These are phyloP conservation scores for Chlamydomonas asymmetrica DNA, from an alignment of 139 green algal genomes.

Conservation along the genomic window DNA sequence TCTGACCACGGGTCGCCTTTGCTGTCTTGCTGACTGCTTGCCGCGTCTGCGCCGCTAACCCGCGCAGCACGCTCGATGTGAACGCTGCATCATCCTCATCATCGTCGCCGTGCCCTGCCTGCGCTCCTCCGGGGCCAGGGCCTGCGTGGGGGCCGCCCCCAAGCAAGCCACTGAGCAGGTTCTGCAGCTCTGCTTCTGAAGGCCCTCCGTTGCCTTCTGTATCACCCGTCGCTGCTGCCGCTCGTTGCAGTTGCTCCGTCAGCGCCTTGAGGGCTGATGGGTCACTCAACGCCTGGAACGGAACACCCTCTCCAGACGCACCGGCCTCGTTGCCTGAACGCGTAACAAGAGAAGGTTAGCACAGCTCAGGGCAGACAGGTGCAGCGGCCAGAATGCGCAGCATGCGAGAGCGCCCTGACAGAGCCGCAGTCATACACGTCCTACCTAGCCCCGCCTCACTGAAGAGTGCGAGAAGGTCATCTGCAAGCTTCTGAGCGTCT, in stretches of 20 bases:
- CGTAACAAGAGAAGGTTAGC: no score
- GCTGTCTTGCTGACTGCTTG: conserved; percentile 41
- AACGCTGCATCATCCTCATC: conserved; percentile 13
- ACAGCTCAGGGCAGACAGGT: no score
- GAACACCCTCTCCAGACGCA: conserved; percentile 20
- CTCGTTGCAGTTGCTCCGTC: conserved; percentile 1
- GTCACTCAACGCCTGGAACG: background rate
- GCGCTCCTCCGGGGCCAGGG: background rate
- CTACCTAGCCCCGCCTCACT: conserved; percentile 25
- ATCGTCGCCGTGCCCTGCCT: background rate
- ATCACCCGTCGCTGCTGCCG: background rate
- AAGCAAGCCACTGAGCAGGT: background rate
- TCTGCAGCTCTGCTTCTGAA: no score
- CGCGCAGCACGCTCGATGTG: conserved; percentile 27
- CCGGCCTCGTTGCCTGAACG: no score
- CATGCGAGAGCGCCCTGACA: no score
- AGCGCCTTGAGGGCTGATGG: conserved; percentile 16
- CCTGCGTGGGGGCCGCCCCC: background rate
- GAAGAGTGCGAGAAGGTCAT: conserved; percentile 45
- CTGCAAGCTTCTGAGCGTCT: conserved; percentile 43
- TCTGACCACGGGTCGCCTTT: conserved; percentile 32
- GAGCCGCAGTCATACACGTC: no score
- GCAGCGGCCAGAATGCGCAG: no score
- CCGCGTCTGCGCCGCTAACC: conserved; percentile 48
- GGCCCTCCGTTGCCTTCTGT: background rate